Percentiles rank a stretch among this genome's conserved stretches.
These are phyloP conservation scores for Tuber magnatum DNA, from an alignment of 495 filamentous ascomycete species.

Conservation along the genomic window DNA sequence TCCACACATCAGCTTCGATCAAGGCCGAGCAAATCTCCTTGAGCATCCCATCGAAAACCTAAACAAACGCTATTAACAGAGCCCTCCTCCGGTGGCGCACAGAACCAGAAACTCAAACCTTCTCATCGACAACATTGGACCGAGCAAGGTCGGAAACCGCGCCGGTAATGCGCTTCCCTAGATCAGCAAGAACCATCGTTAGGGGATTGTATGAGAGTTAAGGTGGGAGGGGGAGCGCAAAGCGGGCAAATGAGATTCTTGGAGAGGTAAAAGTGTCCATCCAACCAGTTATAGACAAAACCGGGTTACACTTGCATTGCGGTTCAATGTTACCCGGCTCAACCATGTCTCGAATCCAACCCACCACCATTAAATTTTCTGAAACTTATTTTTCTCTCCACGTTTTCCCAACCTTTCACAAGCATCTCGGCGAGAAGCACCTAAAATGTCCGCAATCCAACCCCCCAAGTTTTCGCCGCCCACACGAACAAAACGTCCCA, in stretches of 20 bases:
- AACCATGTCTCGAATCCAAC: neutral
- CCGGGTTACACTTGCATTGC: slow-evolving; percentile 20
- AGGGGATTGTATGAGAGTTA: slow-evolving; percentile 4
- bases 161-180: slow-evolving; percentile 95
- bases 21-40: slow-evolving; percentile 94
- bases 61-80: slow-evolving; percentile 21
- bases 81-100: slow-evolving; percentile 14
- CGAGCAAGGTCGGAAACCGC: slow-evolving; percentile 90
- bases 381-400: slow-evolving; percentile 1
- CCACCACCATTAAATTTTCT: neutral
- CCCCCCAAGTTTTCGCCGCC: slow-evolving; percentile 15
- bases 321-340: slow-evolving; percentile 25
- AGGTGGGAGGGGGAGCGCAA: slow-evolving; percentile 29
- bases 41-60: slow-evolving; percentile 97
- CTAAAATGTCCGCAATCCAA: slow-evolving; percentile 17
- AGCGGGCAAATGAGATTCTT: slow-evolving; percentile 1
- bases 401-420: slow-evolving; percentile 4
- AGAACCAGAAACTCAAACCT: slow-evolving; percentile 51
- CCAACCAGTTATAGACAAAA: slow-evolving; percentile 14
- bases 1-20: slow-evolving; percentile 69
- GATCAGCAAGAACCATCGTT: slow-evolving; percentile 95
- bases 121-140: slow-evolving; percentile 88
- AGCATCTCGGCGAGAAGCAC: slow-evolving; percentile 10
- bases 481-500: slow-evolving; percentile 15
- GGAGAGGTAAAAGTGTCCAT: slow-evolving; percentile 20